phyloP scores from a whole-genome alignment of 2,329 filamentous ascomycete species.

The Cladosporium cucumerinum region DNA sequence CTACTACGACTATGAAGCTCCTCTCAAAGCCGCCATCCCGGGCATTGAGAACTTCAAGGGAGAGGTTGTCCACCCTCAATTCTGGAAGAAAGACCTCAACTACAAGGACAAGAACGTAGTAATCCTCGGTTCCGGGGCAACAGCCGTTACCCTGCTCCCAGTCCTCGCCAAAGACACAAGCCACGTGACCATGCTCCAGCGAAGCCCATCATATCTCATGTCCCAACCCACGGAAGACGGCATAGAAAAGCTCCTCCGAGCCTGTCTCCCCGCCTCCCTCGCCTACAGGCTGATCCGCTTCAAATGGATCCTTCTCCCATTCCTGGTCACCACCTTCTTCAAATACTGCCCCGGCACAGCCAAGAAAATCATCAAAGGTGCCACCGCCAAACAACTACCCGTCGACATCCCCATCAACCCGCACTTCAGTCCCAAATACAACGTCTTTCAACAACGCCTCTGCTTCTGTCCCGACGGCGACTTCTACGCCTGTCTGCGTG shows the following conservation, averaged over 20 bases:
- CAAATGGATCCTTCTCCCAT: constrained; percentile 36
- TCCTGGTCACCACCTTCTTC: constrained; percentile 35
- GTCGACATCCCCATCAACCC: constrained; percentile 39
- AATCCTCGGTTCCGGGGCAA: constrained; percentile 75
- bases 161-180: constrained; percentile 61
- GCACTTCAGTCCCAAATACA: constrained; percentile 47
- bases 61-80: constrained; percentile 65
- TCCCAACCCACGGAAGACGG: constrained; percentile 29
- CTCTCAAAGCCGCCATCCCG: constrained; percentile 60
- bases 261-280: constrained; percentile 21
- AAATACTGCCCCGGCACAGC: constrained; percentile 32
- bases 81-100: constrained; percentile 69
- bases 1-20: constrained; percentile 70
- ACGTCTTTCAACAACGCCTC: constrained; percentile 67
- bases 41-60: constrained; percentile 66
- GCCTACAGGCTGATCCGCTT: constrained; percentile 34
- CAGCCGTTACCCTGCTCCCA: constrained; percentile 73
- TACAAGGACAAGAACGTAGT: constrained; percentile 65
- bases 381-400: constrained; percentile 48
- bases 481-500: constrained; percentile 53
- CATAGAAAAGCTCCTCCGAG: constrained; percentile 27
- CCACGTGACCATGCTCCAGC: constrained; percentile 75
- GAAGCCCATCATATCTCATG: constrained; percentile 64
- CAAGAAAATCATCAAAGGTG: constrained; percentile 38
- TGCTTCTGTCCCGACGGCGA: constrained; percentile 65